Conservation (phyloP, 1,284 basidiomycete species). For the Trametes sp. region DNA sequence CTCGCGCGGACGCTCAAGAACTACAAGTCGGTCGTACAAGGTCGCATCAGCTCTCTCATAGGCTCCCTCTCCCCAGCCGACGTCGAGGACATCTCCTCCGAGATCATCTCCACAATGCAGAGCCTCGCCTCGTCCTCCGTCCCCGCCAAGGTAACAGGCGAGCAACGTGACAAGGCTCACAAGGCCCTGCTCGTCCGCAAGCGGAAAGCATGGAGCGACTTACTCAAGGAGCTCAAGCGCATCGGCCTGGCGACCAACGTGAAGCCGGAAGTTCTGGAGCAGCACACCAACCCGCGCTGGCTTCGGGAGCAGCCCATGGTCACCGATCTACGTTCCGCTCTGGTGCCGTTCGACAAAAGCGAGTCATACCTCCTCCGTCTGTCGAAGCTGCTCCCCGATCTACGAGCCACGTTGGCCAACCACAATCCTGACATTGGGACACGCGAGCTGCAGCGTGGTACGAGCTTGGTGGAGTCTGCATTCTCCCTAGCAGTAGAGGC, state of each 20-base stretch:
- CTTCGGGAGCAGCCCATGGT: slow-evolving; percentile 66
- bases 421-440: slow-evolving; percentile 88
- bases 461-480: slow-evolving; percentile 83
- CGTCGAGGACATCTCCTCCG: slow-evolving; percentile 73
- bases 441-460: slow-evolving; percentile 84
- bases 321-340: slow-evolving; percentile 23
- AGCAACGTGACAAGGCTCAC: slow-evolving; percentile 75
- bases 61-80: slow-evolving; percentile 45
- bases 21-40: slow-evolving; percentile 54
- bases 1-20: slow-evolving; percentile 55
- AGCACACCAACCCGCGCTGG: slow-evolving; percentile 72
- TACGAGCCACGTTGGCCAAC: slow-evolving; percentile 69
- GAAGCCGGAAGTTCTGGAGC: slow-evolving; percentile 74
- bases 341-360: slow-evolving; percentile 44
- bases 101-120: slow-evolving; percentile 77
- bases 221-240: slow-evolving; percentile 89
- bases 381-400: slow-evolving; percentile 69
- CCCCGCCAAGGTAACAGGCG: slow-evolving; percentile 53
- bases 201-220: slow-evolving; percentile 90
- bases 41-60: slow-evolving; percentile 53
- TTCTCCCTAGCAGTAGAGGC: slow-evolving; percentile 67
- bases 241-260: slow-evolving; percentile 81
- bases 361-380: slow-evolving; percentile 82
- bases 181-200: slow-evolving; percentile 87
- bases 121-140: slow-evolving; percentile 65